Evolutionary conservation across 2,329 filamentous ascomycete species (phyloP), one percentile per base, ranked within the genome.

Genomic region (Penicillium oxalicum): DNA sequence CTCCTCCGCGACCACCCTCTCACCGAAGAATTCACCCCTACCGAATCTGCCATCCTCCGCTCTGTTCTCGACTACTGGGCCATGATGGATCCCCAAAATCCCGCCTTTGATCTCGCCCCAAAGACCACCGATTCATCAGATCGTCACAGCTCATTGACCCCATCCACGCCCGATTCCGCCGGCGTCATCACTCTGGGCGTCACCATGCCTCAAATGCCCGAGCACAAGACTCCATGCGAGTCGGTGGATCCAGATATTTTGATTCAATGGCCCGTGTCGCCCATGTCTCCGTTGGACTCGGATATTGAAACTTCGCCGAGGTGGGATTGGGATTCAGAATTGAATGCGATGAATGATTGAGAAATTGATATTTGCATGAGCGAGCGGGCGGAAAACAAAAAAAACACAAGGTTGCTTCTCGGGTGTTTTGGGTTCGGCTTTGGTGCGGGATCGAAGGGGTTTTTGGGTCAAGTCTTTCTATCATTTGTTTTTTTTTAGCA

Each of bases 81-180:
- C 3, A 58, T 58, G 55, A 58, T 58, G 55, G 55, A 58, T 40
- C 51, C 55, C 4, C 45, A 45, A 7, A 58, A 56, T 40, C 53
- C 55, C 12, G 51, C 54, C 5, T 52, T 54, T 25, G 49, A 51
- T 6, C 13, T 49, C 2, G 45, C 18, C 4, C 45, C 40, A 5
- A 43, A 49, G 2, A 45, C 46, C n/a, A 18, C 41, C 27, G 45
- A 44, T 39, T 3, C 36, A 28, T 29, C 45, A 42, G 4, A 41
- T 25, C 12, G 40, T 32, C 13, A 39, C 40, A 9, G 50, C 43
- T 6, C 50, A 45, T 13, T 49, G 11, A 53, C 50, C 27, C 53
- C 53, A 32, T 41, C 48, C 29, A 47, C 44, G 5, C 46, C 48
- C 18, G 32, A 37, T 32, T 11, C 38, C 5, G 26, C 36, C 5